Percentiles rank a stretch among this genome's conserved stretches.
These are phyloP conservation scores for Tricholoma bakamatsutake DNA, from an alignment of 768 basidiomycete species.

Conservation along the genomic window DNA sequence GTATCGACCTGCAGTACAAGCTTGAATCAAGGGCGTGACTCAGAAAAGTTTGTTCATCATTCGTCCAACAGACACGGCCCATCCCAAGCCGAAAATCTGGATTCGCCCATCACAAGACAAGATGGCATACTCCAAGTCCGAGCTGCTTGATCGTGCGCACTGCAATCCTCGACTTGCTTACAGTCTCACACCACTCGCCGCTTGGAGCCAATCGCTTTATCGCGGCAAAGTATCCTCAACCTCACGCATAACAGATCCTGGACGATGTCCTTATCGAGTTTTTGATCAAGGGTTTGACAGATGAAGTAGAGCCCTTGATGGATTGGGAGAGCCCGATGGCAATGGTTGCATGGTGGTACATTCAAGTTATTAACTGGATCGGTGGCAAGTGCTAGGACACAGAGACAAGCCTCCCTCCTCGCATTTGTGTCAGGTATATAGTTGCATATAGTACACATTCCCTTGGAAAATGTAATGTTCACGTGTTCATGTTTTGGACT, in stretches of 20 bases:
- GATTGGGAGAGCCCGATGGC: slow-evolving; percentile 44
- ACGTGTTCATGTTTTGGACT: background rate
- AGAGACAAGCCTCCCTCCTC: background rate
- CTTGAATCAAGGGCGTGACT: slow-evolving; percentile 51
- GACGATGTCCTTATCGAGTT: slow-evolving; percentile 37
- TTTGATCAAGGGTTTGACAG: slow-evolving; percentile 43
- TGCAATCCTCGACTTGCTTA: slow-evolving; percentile 57
- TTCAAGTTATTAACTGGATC: slow-evolving; percentile 12
- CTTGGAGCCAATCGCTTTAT: slow-evolving; percentile 28
- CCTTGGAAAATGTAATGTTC: background rate
- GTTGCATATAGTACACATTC: background rate
- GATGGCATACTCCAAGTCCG: slow-evolving; percentile 31
- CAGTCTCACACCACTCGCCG: slow-evolving; percentile 36
- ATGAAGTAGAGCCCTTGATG: slow-evolving; percentile 43
- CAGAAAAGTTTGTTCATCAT: slow-evolving; percentile 54
- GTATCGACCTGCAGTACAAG: slow-evolving; percentile 31
- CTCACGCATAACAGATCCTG: slow-evolving; percentile 54
- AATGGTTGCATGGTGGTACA: slow-evolving; percentile 41
- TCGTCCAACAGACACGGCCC: slow-evolving; percentile 40
- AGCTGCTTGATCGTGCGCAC: slow-evolving; percentile 34
- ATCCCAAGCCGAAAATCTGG: slow-evolving; percentile 46
- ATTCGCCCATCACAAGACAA: slow-evolving; percentile 60
- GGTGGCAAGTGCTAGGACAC: too few relatives aligned
- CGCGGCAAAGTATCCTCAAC: slow-evolving; percentile 54
- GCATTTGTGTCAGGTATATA: background rate